These are phyloP conservation scores for Aspergillus eucalypticola DNA, from an alignment of 2,329 filamentous ascomycete genomes.

Conservation along the genomic window DNA sequence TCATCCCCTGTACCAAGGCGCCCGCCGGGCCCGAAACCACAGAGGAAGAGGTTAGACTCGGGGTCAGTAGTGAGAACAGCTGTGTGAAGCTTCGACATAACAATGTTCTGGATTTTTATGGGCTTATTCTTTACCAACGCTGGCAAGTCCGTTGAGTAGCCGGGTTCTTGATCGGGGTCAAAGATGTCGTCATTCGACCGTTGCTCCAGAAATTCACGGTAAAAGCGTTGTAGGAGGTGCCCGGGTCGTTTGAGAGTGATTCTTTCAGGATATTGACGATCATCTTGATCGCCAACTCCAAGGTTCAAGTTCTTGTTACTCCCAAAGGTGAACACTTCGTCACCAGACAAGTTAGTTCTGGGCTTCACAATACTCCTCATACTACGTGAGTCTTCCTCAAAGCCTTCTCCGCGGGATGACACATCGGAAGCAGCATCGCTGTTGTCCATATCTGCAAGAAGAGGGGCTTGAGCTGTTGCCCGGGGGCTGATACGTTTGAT, in stretches of 20 bases:
- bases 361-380: constrained; percentile 30
- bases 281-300: constrained; percentile 92
- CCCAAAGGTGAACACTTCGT: constrained; percentile 90
- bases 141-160: constrained; percentile 62
- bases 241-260: constrained; percentile 74
- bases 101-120: constrained; percentile 75
- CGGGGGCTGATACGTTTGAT: constrained; percentile 46
- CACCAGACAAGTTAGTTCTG: constrained; percentile 57
- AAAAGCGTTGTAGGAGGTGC: constrained; percentile 71
- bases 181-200: constrained; percentile 35
- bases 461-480: constrained; percentile 41
- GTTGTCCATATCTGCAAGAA: constrained; percentile 49
- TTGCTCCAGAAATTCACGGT: constrained; percentile 61
- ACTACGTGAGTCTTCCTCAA: constrained; percentile 46
- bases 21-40: constrained; percentile 87
- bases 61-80: constrained; percentile 85
- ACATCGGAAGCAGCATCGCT: constrained; percentile 31
- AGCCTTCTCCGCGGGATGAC: constrained; percentile 49
- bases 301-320: constrained; percentile 95
- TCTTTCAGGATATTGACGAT: constrained; percentile 89
- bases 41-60: constrained; percentile 87
- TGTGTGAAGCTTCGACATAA: constrained; percentile 88
- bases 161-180: constrained; percentile 29
- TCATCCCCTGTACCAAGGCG: constrained; percentile 88
- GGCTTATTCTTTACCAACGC: constrained; percentile 70